Evolutionary conservation across 208 protist genomes (phyloP), one percentile per base, ranked within the genome.

Genomic region (Acanthamoeba divionensis): DNA sequence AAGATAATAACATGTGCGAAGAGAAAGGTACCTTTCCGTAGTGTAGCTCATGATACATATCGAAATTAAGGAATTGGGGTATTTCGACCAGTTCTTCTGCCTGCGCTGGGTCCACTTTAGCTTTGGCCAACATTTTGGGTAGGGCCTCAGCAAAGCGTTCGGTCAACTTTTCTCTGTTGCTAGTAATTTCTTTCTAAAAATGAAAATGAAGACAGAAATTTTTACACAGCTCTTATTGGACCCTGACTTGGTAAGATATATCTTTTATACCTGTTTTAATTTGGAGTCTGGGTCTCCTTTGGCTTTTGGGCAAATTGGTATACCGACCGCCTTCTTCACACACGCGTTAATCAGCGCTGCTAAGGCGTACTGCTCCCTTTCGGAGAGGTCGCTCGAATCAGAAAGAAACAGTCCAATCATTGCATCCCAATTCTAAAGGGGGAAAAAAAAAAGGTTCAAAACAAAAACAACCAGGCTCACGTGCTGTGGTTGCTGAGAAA

Each of bases 251-350:
- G n/a, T n/a, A n/a, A n/a, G n/a, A n/a, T n/a, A n/a, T n/a, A 60
- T 18, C 52, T 60, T 60, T 60, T 60, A 24, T 60, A 60, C 52
- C 52, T 60, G 18, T 45, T 87, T 87, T 33, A 67, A 21, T 4
- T 41, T 26, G 31, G 77, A 33, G 21, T 87, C 52, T 36, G 77
- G 77, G 36, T 62, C 77, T n/a, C n/a, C n/a, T 26, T 67, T 67
- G 55, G 13, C 77, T 45, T 87, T 87, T 33, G 77, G 77, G 33
- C 77, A 87, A 41, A 87, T 87, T n/a, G 77, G 26, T 21, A 67
- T 52, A 8, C 77, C 77, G 4, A 15, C 45, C 12, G 77, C 77
- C 77, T 87, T 87, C 77, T 87, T 87, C 5, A 87, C 77, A 57
- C 77, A 87, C 55, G 55, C 77, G 24, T 87, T 87, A 57, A 87